Evolutionary conservation across 2,329 filamentous ascomycete species (phyloP).

Genomic region (Trichoderma sp.): DNA sequence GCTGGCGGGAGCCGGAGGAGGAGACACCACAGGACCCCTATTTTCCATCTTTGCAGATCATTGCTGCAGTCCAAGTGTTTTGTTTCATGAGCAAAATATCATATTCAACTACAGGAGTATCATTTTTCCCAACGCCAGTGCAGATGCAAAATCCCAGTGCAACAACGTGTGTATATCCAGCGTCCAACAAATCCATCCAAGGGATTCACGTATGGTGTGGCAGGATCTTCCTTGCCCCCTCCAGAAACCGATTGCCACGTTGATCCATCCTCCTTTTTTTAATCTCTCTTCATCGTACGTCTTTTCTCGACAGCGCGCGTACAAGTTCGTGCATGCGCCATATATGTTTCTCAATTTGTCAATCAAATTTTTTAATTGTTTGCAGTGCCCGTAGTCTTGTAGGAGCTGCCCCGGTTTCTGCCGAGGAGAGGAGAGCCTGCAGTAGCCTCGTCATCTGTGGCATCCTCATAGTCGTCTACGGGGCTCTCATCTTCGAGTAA

Average conservation of each 20-base stretch:
- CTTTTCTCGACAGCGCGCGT: background rate
- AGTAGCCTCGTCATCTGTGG: conserved; percentile 16
- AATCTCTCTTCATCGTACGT: background rate
- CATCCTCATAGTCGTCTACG: conserved; percentile 25
- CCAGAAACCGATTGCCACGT: conserved; percentile 6
- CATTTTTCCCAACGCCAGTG: background rate
- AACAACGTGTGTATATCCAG: background rate
- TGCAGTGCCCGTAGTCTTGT: conserved; percentile 3
- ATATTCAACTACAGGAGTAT: background rate
- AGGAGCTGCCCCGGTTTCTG: background rate
- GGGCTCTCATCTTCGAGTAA: conserved; percentile 27
- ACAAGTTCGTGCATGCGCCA: background rate
- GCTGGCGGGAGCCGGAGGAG: background rate
- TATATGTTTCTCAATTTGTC: background rate
- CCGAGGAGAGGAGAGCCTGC: conserved; percentile 24
- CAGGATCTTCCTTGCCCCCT: background rate
- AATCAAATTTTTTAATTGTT: background rate
- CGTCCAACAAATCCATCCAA: background rate
- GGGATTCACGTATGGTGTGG: background rate
- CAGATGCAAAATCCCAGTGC: background rate
- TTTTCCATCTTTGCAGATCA: background rate
- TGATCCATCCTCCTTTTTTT: background rate
- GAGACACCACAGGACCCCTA: background rate
- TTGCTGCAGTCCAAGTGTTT: background rate
- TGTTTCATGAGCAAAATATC: background rate